Base-by-base conservation (phyloP, 2,329 filamentous ascomycete species). In the Penicillium vulpinum region DNA sequence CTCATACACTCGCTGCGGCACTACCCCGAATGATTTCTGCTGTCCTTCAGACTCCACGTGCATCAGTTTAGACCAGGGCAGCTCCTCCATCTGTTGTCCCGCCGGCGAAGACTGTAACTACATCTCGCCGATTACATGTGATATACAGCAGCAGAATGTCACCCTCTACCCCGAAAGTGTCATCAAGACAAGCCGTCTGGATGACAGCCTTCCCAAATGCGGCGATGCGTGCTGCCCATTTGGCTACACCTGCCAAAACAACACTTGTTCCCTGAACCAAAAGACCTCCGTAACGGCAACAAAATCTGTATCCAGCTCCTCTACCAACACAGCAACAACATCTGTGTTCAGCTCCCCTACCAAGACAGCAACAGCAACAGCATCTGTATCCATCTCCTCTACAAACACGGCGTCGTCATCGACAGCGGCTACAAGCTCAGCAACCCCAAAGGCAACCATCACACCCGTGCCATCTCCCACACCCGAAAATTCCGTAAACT, bases 31-130 rank as follows among this genome's bases (percentile, higher is more conserved):
- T 16, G 67, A 72, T 48, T 81, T 80, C 62, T 79, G 76, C 62
- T 81, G 79, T 55, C 66, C 74, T 22, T 69, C 71, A 31, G 69
- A 64, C 10, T 70, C 70, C 16, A 74, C 67, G 38, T 81, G 79
- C 59, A 63, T 79, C 47, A 72, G 71, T 41, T 55, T 80, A 35
- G 78, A 80, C 57, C 62, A 69, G 51, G 71, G 68, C 11, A 77
- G 68, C 33, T 76, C 77, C 4, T 77, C 72, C 28, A 70, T 81
- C 24, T 81, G 79, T 65, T 81, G 79, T 62, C 78, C 77, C n/a
- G 65, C 69, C 11, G 77, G 75, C 5, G 56, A 66, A 26, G 67
- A 69, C 48, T 81, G 79, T 61, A 60, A 68, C 15, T 73, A 69
- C 50, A 80, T 81, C 45, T 58, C 70, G 31, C 69, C 75, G 1